Percentiles rank a stretch among this genome's conserved stretches.
These are phyloP conservation scores for Butyriboletus appendiculatus DNA, from an alignment of 1,284 basidiomycete genomes.

Conservation along the genomic window DNA sequence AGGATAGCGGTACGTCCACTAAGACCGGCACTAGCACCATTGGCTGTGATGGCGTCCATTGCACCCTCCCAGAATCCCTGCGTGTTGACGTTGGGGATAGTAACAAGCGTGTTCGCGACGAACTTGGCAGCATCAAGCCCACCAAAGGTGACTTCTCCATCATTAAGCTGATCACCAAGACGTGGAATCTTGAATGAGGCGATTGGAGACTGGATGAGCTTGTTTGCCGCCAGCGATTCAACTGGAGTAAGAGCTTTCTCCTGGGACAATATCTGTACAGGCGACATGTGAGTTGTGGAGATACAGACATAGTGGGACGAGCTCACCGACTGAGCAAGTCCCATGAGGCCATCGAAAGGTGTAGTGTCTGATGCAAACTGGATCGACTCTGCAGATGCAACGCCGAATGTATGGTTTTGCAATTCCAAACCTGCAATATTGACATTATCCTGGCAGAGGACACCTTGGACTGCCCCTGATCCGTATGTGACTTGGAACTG, in stretches of 20 bases:
- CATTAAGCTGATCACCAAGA: conserved; percentile 69
- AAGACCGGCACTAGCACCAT: conserved; percentile 55
- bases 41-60: conserved; percentile 59
- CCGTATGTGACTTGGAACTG: conserved; percentile 78
- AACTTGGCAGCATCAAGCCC: conserved; percentile 76
- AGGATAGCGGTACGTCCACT: conserved; percentile 70
- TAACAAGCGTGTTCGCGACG: conserved; percentile 52
- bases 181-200: conserved; percentile 83
- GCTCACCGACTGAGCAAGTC: conserved; percentile 71
- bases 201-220: conserved; percentile 67
- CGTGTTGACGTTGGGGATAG: conserved; percentile 58
- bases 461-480: conserved; percentile 68
- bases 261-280: conserved; percentile 58
- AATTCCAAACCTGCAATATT: conserved; percentile 67
- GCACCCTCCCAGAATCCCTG: conserved; percentile 80
- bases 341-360: conserved; percentile 84
- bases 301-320: background rate
- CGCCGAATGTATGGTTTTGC: conserved; percentile 70
- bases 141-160: conserved; percentile 83
- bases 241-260: conserved; percentile 71
- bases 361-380: conserved; percentile 59
- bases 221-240: conserved; percentile 65
- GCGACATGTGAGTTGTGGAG: background rate
- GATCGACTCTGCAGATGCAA: conserved; percentile 59
- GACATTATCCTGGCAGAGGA: conserved; percentile 68